Base-by-base conservation (phyloP, 129 eudicot species). In the Ambrosia artemisiifolia region DNA sequence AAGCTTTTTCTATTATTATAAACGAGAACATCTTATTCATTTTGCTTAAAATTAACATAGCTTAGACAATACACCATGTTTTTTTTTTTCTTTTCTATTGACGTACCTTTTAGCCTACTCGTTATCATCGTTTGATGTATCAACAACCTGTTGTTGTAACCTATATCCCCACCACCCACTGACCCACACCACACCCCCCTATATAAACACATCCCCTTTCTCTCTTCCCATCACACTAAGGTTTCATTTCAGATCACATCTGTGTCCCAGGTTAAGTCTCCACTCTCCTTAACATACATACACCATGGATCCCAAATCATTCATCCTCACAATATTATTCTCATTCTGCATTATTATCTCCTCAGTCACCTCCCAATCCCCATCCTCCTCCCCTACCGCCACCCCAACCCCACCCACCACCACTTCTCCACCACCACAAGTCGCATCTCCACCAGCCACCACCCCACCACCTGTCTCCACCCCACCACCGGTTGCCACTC, bases 331-430 rank as follows among this genome's bases (percentile, higher is more conserved):
- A 0, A 85, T 85, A 1, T 59, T 24, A 24, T 24, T 24, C 28
- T 92, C 33, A 71, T 24, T 88, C 85, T 88, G 97, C 97, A 84
- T 92, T 84, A 65, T 72, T 76, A 17, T 83, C 72, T 85, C 96
- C 51, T 68, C 74, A 33, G 93, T 86, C 62, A 73, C 74, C 18
- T 93, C 83, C 17, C 97, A 92, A 74, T 79, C 95, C 54, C 96
- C 96, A 2, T 62, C 96, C 1, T 68, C 79, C 19, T 76, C 97
- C 5, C 97, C 97, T 20, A 67, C 95, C 19, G n/a, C 91, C 54
- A 40, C 91, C 14, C 96, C 91, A 80, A 10, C 16, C 83, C 94
- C 36, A 56, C 94, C 40, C 3, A 88, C 56, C 3, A 79, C 10
- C 85, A 3, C 90, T 0, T 61, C 87, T 2, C 73, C 85, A 1